phyloP scores from a whole-genome alignment of 1,284 basidiomycete species.

The Moniliophthora roreri region DNA sequence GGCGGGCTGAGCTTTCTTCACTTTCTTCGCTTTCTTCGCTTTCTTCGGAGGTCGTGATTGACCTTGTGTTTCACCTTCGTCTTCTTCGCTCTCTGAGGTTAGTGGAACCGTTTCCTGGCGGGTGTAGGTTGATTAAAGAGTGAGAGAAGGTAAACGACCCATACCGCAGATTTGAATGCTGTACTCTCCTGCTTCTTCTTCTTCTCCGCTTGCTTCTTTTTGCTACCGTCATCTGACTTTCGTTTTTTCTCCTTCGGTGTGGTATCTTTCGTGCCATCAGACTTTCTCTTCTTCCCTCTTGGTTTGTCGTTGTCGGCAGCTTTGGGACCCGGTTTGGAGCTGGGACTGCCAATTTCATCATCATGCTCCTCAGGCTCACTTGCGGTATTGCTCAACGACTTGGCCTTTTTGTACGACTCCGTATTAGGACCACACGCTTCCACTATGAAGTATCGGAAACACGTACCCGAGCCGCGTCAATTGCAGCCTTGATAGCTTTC shows the following conservation, averaged over 20 bases:
- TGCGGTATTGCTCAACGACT: not conserved
- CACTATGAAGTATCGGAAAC: not conserved
- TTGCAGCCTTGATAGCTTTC: conserved; percentile 1
- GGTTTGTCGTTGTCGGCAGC: not conserved
- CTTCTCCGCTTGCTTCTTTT: conserved; percentile 14
- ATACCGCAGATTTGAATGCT: conserved; percentile 30
- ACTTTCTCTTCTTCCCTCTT: conserved; percentile 7
- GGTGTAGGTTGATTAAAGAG: conserved; percentile 4
- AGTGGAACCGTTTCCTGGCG: conserved; percentile 31
- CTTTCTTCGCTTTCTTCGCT: too few species aligned
- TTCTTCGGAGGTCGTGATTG: not conserved
- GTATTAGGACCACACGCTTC: not conserved
- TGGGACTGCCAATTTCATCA: not conserved
- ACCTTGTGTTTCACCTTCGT: conserved; percentile 1
- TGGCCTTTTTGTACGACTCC: too few species aligned
- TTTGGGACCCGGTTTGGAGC: not conserved
- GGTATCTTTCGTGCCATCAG: not conserved
- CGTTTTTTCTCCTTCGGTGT: conserved; percentile 3
- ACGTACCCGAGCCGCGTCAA: not conserved
- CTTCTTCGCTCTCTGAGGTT: conserved; percentile 33
- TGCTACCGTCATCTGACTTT: conserved; percentile 10
- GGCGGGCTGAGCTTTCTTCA: too few species aligned
- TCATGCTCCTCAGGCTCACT: not conserved
- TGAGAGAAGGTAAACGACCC: conserved; percentile 6
- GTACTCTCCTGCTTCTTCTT: conserved; percentile 19